These are phyloP conservation scores for Nitzschia palea DNA, from an alignment of 108 stramenopile species.

Conservation along the genomic window DNA sequence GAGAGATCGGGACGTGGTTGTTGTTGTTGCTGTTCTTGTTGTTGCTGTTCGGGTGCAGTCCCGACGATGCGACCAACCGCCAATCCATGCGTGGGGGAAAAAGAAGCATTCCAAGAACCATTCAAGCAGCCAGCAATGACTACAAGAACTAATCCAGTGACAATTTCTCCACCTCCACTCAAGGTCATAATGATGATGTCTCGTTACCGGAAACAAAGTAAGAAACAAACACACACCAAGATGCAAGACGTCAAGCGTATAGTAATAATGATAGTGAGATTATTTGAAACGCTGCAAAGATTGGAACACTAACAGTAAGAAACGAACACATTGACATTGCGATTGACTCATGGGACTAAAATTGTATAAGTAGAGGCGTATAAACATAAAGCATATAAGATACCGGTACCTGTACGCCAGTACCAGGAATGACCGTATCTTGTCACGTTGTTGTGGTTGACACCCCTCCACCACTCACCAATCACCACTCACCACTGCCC, in stretches of 20 bases:
- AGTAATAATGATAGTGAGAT: too few species aligned
- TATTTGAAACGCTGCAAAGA: background rate
- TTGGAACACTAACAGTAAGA: background rate
- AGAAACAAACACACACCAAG: too few species aligned
- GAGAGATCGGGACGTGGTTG: background rate
- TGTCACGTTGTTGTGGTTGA: too few species aligned
- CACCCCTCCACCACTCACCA: too few species aligned
- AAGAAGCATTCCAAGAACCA: slow-evolving; percentile 16
- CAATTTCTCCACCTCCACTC: slow-evolving; percentile 6
- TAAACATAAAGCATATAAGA: too few species aligned
- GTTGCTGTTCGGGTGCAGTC: too few species aligned
- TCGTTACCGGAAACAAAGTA: too few species aligned
- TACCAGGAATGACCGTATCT: too few species aligned
- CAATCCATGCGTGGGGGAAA: slow-evolving; percentile 1
- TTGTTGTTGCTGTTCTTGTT: background rate
- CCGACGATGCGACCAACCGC: background rate
- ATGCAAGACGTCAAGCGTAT: too few species aligned
- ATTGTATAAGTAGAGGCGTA: too few species aligned
- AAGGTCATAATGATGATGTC: background rate
- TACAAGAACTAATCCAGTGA: background rate
- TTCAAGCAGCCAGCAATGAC: slow-evolving; percentile 10
- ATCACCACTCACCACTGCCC: too few species aligned
- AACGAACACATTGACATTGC: background rate
- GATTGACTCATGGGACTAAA: background rate
- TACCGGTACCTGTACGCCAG: too few species aligned